Evolutionary conservation across 1,139 yeast species (phyloP).

Genomic region (Suhomyces terraborum): DNA sequence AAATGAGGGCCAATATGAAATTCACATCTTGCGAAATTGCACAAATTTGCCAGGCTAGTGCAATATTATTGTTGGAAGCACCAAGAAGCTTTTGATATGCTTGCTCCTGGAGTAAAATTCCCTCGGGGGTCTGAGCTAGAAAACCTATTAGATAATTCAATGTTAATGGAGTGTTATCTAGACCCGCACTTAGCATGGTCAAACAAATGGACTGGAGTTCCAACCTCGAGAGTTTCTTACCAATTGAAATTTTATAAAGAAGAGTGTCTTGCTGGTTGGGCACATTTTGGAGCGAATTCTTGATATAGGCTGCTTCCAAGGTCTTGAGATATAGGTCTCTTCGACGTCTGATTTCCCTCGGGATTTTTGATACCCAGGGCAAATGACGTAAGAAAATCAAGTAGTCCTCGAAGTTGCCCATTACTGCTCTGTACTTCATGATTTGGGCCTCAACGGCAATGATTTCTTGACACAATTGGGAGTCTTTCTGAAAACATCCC

Average conservation of each 20-base stretch:
- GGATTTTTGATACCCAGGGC: conserved; percentile 27
- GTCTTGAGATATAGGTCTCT: conserved; percentile 58
- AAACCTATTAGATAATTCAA: conserved; percentile 64
- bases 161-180: conserved; percentile 71
- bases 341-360: conserved; percentile 41
- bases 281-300: neutral
- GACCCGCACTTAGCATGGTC: conserved; percentile 79
- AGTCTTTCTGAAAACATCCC: conserved; percentile 44
- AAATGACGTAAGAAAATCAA: conserved; percentile 52
- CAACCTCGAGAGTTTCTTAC: conserved; percentile 23
- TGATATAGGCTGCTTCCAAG: conserved; percentile 24
- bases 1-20: conserved; percentile 57
- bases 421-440: conserved; percentile 62
- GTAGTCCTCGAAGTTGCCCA: conserved; percentile 63
- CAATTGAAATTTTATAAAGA: neutral
- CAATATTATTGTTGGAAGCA: conserved; percentile 30
- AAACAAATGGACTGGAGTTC: conserved; percentile 60
- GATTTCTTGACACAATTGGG: conserved; percentile 52
- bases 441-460: conserved; percentile 65
- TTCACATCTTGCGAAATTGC: conserved; percentile 41
- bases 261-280: neutral
- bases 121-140: conserved; percentile 53
- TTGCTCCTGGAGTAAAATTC: conserved; percentile 45
- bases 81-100: conserved; percentile 40
- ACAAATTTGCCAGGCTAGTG: conserved; percentile 51